Evolutionary conservation across 108 stramenopile genomes (phyloP).

Genomic region (Nannochloropsis gaditana): DNA sequence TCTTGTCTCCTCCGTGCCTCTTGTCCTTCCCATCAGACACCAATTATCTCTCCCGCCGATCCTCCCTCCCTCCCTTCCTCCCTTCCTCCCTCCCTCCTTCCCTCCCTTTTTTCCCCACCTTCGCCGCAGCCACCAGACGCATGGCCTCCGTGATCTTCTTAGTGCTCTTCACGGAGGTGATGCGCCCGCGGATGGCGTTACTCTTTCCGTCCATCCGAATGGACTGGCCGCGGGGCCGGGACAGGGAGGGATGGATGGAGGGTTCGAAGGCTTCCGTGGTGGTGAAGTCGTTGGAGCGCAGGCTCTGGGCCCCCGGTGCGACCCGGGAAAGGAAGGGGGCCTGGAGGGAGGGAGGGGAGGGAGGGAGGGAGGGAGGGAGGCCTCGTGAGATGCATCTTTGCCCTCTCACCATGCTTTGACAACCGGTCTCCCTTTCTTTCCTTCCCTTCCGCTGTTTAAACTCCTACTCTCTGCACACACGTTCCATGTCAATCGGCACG

Average conservation of each 20-base stretch:
- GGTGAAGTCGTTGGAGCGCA: neutral
- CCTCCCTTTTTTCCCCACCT: conserved; percentile 54
- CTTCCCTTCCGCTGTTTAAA: neutral
- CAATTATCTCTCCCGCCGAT: neutral
- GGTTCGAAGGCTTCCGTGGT: conserved; percentile 9
- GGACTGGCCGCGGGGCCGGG: conserved; percentile 54
- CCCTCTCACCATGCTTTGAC: neutral
- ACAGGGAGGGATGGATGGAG: neutral
- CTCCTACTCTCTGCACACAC: no score
- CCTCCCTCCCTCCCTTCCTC: neutral
- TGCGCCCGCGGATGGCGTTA: conserved; percentile 83
- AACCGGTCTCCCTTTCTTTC: neutral
- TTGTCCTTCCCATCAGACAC: neutral
- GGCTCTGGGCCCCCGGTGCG: neutral
- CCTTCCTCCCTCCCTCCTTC: conserved; percentile 19
- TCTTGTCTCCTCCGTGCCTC: no score
- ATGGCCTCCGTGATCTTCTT: conserved; percentile 87
- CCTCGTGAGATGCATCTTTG: neutral
- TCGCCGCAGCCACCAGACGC: conserved; percentile 95
- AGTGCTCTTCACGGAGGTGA: conserved; percentile 58
- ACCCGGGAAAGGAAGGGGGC: conserved; percentile 3
- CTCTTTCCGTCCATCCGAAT: conserved; percentile 85
- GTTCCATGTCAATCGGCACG: no score
- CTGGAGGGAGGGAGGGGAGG: conserved; percentile 18
- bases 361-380: conserved; percentile 3